Base-by-base conservation (phyloP, 2,329 filamentous ascomycete genomes). In the Stemphylium beticola region DNA sequence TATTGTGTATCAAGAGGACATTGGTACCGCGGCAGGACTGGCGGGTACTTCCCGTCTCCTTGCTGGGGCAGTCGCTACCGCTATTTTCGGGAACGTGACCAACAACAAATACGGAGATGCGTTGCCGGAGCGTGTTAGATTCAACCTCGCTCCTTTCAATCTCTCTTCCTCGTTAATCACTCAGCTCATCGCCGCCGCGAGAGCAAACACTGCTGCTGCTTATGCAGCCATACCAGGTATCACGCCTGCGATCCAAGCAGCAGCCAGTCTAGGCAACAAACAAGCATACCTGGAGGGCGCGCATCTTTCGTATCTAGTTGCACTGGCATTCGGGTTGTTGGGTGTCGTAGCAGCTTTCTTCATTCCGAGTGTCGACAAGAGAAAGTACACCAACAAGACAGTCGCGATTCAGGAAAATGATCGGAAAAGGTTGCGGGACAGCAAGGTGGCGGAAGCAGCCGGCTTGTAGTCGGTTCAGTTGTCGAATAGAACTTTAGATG, bases 21-120 rank as follows among this genome's bases (percentile, higher is more conserved):
- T 71, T 31, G 67, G 68, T n/a, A 71, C 67, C 10, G 68, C 66
- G 3, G 67, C 67, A 4, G 68, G 68, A 38, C 62, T 71, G 1
- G 65, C 67, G 2, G 67, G 66, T 24, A 69, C 68, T n/a, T 65
- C 60, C 4, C 64, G 67, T 4, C 58, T 72, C 0, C 66, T 71
- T 17, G 64, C 67, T 22, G 67, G 67, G 14, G 67, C 67, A 5
- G 56, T 71, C 10, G 67, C 68, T 26, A 72, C 66, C 2, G 67
- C 67, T 7, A 70, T 69, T 3, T 70, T 69, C 49, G 57, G 56
- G 38, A 69, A 67, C 29, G 61, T 70, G 0, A 70, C 67, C 0
- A 71, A 68, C 54, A 68, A 69, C 57, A 67, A 68, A 49, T 71
- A 70, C 40, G 51, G 58, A 7, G 33, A 47, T 2, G 40, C 49